Conservation (phyloP, 2,329 filamentous ascomycete genomes). For the Neonectria coccinea region DNA sequence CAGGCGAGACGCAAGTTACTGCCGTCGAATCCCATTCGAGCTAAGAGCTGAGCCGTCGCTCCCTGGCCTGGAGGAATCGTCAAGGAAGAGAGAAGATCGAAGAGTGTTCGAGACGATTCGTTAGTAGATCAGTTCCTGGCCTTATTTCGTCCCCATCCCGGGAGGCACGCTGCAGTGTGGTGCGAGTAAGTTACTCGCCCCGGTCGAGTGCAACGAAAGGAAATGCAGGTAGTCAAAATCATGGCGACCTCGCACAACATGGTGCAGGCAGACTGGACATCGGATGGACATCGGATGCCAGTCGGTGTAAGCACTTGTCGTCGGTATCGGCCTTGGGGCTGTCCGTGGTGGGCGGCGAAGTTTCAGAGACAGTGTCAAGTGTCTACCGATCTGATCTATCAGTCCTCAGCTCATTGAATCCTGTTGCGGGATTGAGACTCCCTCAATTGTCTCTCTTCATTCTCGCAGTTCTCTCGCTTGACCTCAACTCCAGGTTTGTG, state of each 20-base stretch:
- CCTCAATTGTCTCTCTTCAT: neutral
- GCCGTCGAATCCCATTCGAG: slow-evolving; percentile 13
- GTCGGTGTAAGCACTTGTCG: slow-evolving; percentile 26
- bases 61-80: slow-evolving; percentile 15
- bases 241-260: slow-evolving; percentile 31
- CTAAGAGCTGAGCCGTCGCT: neutral
- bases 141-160: slow-evolving; percentile 7
- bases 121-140: slow-evolving; percentile 20
- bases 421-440: neutral
- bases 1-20: slow-evolving; percentile 30
- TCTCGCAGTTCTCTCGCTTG: neutral
- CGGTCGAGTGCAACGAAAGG: neutral
- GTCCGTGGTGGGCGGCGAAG: slow-evolving; percentile 10
- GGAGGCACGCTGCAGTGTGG: neutral
- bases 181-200: neutral
- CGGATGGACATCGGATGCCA: slow-evolving; percentile 12
- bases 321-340: neutral
- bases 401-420: neutral
- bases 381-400: neutral
- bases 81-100: slow-evolving; percentile 18
- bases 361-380: slow-evolving; percentile 1
- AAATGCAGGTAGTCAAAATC: neutral
- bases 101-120: slow-evolving; percentile 18
- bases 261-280: slow-evolving; percentile 16
- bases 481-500: neutral